A percentile compares a stretch with the other conserved stretches of the same genome.
Conservation (phyloP, 345 rosid species). For the Eucalyptus sp. region DNA sequence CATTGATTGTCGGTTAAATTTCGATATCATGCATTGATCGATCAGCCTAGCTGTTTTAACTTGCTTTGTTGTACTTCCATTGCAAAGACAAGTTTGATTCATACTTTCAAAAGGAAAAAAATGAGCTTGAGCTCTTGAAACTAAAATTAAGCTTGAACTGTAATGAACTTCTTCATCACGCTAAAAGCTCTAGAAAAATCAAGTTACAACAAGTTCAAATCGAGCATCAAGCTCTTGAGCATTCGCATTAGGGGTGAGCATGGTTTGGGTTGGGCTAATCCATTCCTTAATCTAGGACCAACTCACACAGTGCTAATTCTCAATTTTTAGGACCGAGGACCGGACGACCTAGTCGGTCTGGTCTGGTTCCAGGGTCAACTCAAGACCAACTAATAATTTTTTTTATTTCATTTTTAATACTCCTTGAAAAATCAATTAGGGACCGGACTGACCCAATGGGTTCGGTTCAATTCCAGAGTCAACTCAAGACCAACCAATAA, state of each 20-base stretch:
- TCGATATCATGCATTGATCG: background rate
- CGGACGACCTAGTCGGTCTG: accelerated
- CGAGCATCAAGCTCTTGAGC: too few species aligned
- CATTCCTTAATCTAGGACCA: accelerated
- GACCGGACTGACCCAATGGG: accelerated
- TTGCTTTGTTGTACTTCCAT: background rate
- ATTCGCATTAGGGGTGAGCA: too few species aligned
- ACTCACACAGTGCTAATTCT: accelerated
- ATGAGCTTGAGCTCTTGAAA: background rate
- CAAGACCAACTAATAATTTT: accelerated
- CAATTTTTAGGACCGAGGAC: accelerated
- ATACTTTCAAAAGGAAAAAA: background rate
- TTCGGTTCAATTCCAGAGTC: accelerated
- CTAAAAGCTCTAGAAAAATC: too few species aligned
- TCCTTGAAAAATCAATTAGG: accelerated
- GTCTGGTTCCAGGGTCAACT: accelerated
- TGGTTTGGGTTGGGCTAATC: accelerated
- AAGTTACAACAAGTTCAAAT: too few species aligned
- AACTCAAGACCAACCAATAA: accelerated
- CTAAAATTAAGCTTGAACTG: background rate
- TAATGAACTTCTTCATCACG: background rate
- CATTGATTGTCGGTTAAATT: too few species aligned
- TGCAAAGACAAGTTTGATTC: background rate
- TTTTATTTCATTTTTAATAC: too few species aligned
- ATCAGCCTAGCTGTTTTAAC: background rate